Percentiles rank a stretch among this genome's conserved stretches.
Evolutionary conservation across 257 asterid genomes (phyloP).

Genomic region (Ajuga chamaepitys): DNA sequence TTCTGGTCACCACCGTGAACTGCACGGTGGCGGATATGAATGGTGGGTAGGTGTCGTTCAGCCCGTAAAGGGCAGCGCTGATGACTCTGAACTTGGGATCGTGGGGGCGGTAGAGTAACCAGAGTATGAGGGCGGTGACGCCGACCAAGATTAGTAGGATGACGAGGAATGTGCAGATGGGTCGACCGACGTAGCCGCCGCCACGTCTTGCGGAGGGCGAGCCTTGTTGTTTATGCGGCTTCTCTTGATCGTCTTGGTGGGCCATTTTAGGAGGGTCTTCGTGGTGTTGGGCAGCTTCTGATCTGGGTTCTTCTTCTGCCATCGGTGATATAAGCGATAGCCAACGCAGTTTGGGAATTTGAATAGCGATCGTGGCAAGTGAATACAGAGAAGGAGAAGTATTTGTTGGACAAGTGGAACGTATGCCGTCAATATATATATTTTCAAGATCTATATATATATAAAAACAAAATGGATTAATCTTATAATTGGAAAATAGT

Average conservation of each 20-base stretch:
- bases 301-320: slow-evolving; percentile 5
- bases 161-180: slow-evolving; percentile 21
- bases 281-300: not conserved
- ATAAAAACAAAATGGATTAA: not conserved
- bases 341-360: not conserved
- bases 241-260: not conserved
- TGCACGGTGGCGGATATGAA: slow-evolving; percentile 45
- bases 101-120: slow-evolving; percentile 55
- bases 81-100: slow-evolving; percentile 49
- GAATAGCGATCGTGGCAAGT: slow-evolving; percentile 18
- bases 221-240: not conserved
- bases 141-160: slow-evolving; percentile 31
- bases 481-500: too few relatives aligned
- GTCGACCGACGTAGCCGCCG: slow-evolving; percentile 4
- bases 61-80: slow-evolving; percentile 39
- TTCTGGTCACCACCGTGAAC: slow-evolving; percentile 48
- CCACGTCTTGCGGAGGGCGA: not conserved
- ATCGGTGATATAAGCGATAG: not conserved
- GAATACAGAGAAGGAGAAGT: slow-evolving; percentile 5
- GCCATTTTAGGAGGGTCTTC: slow-evolving; percentile 5
- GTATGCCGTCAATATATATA: not conserved
- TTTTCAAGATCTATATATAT: not conserved
- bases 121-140: slow-evolving; percentile 34
- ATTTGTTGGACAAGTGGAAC: slow-evolving; percentile 18
- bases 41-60: slow-evolving; percentile 40